Evolutionary conservation across 129 eudicot species (phyloP), one percentile per base, ranked within the genome.

Genomic region (Logfia minima): DNA sequence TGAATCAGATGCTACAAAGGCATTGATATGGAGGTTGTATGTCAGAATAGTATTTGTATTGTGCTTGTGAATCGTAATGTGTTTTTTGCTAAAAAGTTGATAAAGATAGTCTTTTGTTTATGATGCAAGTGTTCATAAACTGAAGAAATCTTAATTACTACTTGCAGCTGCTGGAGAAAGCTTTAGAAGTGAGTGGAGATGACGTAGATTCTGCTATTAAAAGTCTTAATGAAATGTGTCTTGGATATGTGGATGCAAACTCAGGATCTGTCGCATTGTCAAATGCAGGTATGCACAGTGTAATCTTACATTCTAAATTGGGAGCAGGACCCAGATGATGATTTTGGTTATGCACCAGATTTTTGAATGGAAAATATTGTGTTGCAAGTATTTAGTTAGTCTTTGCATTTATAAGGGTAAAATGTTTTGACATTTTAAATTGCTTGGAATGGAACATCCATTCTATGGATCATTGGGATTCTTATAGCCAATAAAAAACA

Each of bases 201-300:
- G 96, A 93, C 77, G 14, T 93, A 24, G 89, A 87, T 76, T 67
- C 86, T 66, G 97, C 98, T 17, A 80, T 90, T 14, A 89, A 85
- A 83, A 85, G 87, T 75, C 87, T 93, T 60, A 84, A 84, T 13
- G 88, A 85, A 72, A 84, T 93, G 73, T 78, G 65, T 80, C 76
- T 85, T 68, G 92, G 80, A 74, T 59, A 87, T 35, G 62, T 75
- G 2, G 87, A 80, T 59, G 90, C 66, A 1, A 83, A 84, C 61
- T 68, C 86, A 4, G 76, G 78, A 68, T 75, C 88, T 79, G 78
- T 78, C 2, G 72, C 39, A 64, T 66, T 84, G 55, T 77, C 75
- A 48, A 71, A 80, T 79, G 74, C 84, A 53, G 72, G 74, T 76
- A 7, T 77, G 68, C 79, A 52, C 56, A 52, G 66, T 68, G 22